phyloP scores from a whole-genome alignment of 768 basidiomycete genomes.

The Suillus paluster region DNA sequence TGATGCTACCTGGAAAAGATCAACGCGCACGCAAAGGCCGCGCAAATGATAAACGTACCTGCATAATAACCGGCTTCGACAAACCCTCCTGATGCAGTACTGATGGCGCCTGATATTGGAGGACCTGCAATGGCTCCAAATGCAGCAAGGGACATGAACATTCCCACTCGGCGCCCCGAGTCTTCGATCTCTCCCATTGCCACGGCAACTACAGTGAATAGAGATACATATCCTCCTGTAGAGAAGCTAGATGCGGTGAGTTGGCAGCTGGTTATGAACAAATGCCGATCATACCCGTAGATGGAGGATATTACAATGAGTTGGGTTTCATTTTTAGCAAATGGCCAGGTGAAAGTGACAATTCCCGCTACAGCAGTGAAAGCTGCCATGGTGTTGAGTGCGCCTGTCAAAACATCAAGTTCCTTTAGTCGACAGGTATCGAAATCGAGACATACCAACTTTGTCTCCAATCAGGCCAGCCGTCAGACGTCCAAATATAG shows the following conservation, averaged over 20 bases:
- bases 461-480: constrained; percentile 59
- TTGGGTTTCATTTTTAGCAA: constrained; percentile 45
- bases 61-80: constrained; percentile 45
- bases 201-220: constrained; percentile 62
- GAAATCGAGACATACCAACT: constrained; percentile 48
- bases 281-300: constrained; percentile 57
- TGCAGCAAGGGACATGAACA: constrained; percentile 63
- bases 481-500: constrained; percentile 60
- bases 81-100: constrained; percentile 52
- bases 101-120: constrained; percentile 76
- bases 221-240: constrained; percentile 63
- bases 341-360: constrained; percentile 76
- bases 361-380: constrained; percentile 60
- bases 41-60: constrained; percentile 22
- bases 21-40: not conserved
- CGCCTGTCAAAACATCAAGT: constrained; percentile 42
- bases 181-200: constrained; percentile 63
- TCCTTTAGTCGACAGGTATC: not conserved
- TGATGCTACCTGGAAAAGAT: constrained; percentile 36
- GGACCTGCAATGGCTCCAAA: constrained; percentile 70
- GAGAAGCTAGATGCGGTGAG: constrained; percentile 45
- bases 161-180: constrained; percentile 66
- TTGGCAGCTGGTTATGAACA: not conserved
- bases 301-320: constrained; percentile 59
- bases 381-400: constrained; percentile 71